A percentile compares a stretch with the other conserved stretches of the same genome.
These are phyloP conservation scores for Pichia sp. DNA, from an alignment of 1,139 yeast genomes.

Conservation along the genomic window DNA sequence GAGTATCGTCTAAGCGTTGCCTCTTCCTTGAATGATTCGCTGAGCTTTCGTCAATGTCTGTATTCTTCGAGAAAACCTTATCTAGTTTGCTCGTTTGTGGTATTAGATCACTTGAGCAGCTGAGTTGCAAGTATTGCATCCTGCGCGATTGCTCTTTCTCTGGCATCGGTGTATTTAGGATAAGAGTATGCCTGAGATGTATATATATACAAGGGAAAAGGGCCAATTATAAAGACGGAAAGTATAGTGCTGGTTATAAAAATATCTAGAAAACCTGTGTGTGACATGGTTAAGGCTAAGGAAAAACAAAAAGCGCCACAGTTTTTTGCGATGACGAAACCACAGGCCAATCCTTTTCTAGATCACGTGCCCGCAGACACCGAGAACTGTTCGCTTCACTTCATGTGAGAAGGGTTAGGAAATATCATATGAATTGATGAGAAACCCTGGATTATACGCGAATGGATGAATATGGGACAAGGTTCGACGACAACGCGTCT, in stretches of 20 bases:
- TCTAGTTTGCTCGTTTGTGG: background rate
- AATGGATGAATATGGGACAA: no score
- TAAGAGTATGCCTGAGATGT: background rate
- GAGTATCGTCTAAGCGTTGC: background rate
- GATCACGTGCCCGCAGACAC: no score
- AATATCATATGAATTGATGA: no score
- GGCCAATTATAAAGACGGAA: background rate
- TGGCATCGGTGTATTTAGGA: background rate
- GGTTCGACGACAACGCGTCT: no score
- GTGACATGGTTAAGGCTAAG: background rate
- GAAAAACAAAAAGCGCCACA: background rate
- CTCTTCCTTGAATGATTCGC: background rate
- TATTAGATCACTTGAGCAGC: background rate
- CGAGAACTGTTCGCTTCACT: no score
- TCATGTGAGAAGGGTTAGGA: background rate
- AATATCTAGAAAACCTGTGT: no score
- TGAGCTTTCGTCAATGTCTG: background rate
- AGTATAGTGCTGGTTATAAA: background rate
- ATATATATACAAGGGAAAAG: background rate
- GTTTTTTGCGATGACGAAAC: background rate
- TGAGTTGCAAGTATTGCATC: slow-evolving; percentile 1
- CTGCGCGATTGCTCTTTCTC: background rate
- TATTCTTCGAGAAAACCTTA: background rate
- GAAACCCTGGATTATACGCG: no score
- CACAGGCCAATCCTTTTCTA: background rate